Percentiles rank a stretch among this genome's conserved stretches.
Conservation (phyloP, 192 early-diverging fungal genomes). For the Backusella tuberculispora region DNA sequence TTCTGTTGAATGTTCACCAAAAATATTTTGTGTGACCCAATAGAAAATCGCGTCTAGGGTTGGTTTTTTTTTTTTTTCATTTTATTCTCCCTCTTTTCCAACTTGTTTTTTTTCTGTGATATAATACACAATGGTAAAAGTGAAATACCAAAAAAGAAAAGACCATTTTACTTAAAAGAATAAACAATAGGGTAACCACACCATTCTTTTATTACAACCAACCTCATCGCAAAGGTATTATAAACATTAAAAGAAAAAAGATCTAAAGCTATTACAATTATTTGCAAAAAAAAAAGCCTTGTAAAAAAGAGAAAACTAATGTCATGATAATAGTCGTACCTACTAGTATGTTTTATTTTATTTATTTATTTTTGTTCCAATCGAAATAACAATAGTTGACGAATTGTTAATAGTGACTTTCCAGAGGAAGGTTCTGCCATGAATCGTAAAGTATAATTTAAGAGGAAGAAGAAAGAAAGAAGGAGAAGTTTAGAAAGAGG, state of each 20-base stretch:
- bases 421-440: slow-evolving; percentile 17
- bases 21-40: no score
- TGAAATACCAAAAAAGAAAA: no score
- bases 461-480: not conserved
- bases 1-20: no score
- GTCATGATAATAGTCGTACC: slow-evolving; percentile 13
- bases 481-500: not conserved
- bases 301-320: no score
- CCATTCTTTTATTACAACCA: slow-evolving; percentile 26
- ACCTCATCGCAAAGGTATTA: slow-evolving; percentile 18
- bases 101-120: no score
- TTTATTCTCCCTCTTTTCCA: no score
- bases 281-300: no score
- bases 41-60: no score
- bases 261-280: not conserved
- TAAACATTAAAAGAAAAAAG: not conserved
- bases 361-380: not conserved
- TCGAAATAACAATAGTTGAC: not conserved
- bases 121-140: no score
- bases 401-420: slow-evolving; percentile 23
- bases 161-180: no score
- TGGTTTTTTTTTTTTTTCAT: no score
- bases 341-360: slow-evolving; percentile 28
- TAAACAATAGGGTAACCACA: slow-evolving; percentile 25
- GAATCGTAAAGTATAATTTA: slow-evolving; percentile 26